Conservation (phyloP, 2,329 filamentous ascomycete species). For the Ophiostoma himal-ulmi region DNA sequence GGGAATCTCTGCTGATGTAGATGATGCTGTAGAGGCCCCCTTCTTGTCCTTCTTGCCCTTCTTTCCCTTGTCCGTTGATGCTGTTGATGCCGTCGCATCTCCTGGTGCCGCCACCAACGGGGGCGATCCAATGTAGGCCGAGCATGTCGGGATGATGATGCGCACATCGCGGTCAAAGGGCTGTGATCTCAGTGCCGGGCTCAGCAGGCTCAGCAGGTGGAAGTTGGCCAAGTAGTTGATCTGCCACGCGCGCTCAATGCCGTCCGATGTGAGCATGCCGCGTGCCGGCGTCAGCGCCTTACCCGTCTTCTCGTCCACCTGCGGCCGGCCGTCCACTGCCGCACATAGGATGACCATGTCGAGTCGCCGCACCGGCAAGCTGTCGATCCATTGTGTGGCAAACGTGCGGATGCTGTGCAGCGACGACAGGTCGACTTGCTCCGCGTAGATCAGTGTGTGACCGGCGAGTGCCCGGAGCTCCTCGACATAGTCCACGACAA, state of each 20-base stretch:
- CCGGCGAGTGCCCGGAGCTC: conserved; percentile 70
- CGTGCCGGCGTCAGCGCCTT: conserved; percentile 30
- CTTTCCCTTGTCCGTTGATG: conserved; percentile 30
- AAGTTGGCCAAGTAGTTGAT: conserved; percentile 95
- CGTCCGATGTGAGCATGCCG: conserved; percentile 60
- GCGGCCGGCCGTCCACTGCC: conserved; percentile 36
- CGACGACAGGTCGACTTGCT: conserved; percentile 83
- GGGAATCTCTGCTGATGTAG: conserved; percentile 36
- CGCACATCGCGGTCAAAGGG: conserved; percentile 90
- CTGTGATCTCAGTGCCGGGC: conserved; percentile 82
- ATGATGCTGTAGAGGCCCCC: neutral
- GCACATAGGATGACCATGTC: conserved; percentile 90
- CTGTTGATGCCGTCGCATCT: neutral
- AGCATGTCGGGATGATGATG: conserved; percentile 79
- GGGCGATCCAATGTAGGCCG: conserved; percentile 75
- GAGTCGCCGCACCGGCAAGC: conserved; percentile 77
- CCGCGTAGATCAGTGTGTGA: conserved; percentile 88
- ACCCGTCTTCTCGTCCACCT: conserved; percentile 42
- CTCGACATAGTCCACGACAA: conserved; percentile 86
- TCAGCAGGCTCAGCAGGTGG: conserved; percentile 85
- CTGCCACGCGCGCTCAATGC: conserved; percentile 85
- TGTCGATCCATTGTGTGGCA: conserved; percentile 97
- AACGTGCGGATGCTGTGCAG: conserved; percentile 89
- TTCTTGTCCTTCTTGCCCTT: neutral
- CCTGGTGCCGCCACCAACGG: conserved; percentile 49